A percentile compares a stretch with the other conserved stretches of the same genome.
Evolutionary conservation across 73 alveolate genomes (phyloP).

Genomic region (Symbiodinium pilosum): DNA sequence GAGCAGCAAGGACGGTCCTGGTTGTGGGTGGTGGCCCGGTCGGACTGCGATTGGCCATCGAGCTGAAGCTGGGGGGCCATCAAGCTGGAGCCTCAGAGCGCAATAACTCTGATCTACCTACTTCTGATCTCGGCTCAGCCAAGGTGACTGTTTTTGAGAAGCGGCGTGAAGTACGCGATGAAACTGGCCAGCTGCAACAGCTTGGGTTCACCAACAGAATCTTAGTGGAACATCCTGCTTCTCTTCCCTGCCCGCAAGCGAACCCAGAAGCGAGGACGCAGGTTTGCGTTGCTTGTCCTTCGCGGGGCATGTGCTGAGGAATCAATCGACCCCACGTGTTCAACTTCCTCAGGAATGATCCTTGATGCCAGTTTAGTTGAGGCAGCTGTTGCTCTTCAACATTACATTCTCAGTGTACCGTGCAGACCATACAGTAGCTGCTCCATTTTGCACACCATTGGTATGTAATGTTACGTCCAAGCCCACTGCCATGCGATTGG

Average conservation of each 20-base stretch:
- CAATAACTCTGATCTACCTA: no score
- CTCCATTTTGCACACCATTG: background rate
- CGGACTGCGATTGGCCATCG: conserved; percentile 90
- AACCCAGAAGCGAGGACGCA: no score
- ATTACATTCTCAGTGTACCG: no score
- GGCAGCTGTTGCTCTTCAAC: no score
- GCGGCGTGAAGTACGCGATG: conserved; percentile 47
- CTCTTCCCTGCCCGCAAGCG: no score
- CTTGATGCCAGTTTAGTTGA: no score
- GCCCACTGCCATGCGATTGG: background rate
- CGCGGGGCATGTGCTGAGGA: background rate
- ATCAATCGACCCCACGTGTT: conserved; percentile 92
- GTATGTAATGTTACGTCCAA: background rate
- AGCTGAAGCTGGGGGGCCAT: conserved; percentile 83
- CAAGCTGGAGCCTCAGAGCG: background rate
- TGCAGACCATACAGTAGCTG: no score
- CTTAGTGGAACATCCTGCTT: background rate
- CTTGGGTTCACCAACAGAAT: conserved; percentile 58
- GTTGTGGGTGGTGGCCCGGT: conserved; percentile 86
- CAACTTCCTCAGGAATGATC: conserved; percentile 44
- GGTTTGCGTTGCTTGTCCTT: no score
- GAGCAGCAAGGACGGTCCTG: conserved; percentile 25
- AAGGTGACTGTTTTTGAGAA: conserved; percentile 76
- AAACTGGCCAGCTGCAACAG: conserved; percentile 36
- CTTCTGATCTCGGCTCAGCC: background rate